phyloP scores from a whole-genome alignment of 148 eudicot species.

The Chenopodium formosanum region DNA sequence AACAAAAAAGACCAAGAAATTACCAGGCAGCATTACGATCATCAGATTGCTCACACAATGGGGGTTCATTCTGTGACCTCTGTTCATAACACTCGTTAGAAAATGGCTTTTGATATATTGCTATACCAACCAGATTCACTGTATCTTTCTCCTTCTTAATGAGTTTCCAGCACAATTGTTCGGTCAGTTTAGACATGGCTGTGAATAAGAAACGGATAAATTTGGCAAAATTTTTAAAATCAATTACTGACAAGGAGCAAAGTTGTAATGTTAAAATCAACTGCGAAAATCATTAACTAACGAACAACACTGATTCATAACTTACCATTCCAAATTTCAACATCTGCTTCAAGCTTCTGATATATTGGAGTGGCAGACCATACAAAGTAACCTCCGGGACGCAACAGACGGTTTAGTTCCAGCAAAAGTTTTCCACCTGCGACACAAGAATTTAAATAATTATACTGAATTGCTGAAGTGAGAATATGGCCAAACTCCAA shows the following conservation, averaged over 20 bases:
- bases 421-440: conserved; percentile 73
- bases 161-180: conserved; percentile 85
- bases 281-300: neutral
- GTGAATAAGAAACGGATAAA: conserved; percentile 28
- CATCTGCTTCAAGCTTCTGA: conserved; percentile 56
- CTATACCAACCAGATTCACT: conserved; percentile 71
- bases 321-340: conserved; percentile 61
- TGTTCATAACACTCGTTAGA: conserved; percentile 75
- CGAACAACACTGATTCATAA: conserved; percentile 4
- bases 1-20: neutral
- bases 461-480: neutral
- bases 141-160: conserved; percentile 62
- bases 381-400: conserved; percentile 73
- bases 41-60: conserved; percentile 57
- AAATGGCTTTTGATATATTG: conserved; percentile 67
- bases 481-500: neutral
- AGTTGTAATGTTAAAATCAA: neutral
- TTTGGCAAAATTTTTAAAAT: neutral
- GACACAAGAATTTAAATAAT: conserved; percentile 11
- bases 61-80: conserved; percentile 60
- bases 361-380: conserved; percentile 91
- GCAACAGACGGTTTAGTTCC: conserved; percentile 70
- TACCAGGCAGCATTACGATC: conserved; percentile 56
- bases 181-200: conserved; percentile 79
- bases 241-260: neutral